Base-by-base conservation (phyloP, 1,284 basidiomycete genomes). In the Ustilago loliicola region DNA sequence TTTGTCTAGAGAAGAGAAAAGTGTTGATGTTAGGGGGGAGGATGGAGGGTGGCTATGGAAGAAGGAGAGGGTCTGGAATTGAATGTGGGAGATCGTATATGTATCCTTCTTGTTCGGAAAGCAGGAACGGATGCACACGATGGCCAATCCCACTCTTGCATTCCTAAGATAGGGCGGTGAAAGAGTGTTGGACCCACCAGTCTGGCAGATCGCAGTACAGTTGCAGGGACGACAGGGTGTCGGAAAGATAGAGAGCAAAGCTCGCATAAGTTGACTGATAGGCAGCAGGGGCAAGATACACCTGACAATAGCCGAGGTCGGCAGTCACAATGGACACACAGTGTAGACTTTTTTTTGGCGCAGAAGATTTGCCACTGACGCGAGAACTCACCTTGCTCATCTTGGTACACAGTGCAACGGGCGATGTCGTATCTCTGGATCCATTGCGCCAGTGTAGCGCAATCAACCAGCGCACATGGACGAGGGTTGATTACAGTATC, bases 21-120 rank as follows among this genome's bases (percentile, higher is more conserved):
- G n/a, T n/a, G n/a, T 65, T 15, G 13, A 48, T 7, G 19, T 1
- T 30, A 38, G 38, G 42, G 23, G 23, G 38, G 52, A 27, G 38
- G 25, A 21, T 1, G 36, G 25, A 45, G 3, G 4, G 36, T 21
- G 29, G 30, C 15, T 10, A 48, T 1, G 34, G 30, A 21, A 21
- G 13, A 13, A 11, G 36, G 51, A 21, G 51, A 15, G 36, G 13
- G 36, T 10, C 17, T 7, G 13, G 3, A 15, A 15, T 11, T 15
- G 29, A 32, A 17, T 38, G 54, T 27, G 34, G 54, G 54, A n/a
- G 38, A 15, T 38, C 4, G 23, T 30, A 45, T 47, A 17, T 45
- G 55, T 57, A 57, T 32, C 17, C n/a, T n/a, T 55, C 53, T 25
- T 27, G 21, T 21, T 38, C 21, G 36, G 53, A 32, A 53, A 40